Conservation (phyloP, 805 yeast genomes). For the Blastobotrys peoriensis region DNA sequence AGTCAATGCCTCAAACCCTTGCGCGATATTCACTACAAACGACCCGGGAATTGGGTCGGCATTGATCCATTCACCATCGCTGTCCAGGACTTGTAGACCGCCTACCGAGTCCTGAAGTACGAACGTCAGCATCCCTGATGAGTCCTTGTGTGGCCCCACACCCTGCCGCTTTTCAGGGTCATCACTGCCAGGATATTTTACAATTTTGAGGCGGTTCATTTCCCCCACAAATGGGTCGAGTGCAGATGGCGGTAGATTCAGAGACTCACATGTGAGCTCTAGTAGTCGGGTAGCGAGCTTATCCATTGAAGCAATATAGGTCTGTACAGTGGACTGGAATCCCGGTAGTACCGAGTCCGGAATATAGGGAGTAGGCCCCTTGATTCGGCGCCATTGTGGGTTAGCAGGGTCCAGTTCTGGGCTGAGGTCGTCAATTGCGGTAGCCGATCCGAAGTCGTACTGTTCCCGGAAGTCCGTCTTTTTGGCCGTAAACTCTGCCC, state of each 20-base stretch:
- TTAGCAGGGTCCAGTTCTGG: conserved; percentile 28
- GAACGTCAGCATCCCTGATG: conserved; percentile 52
- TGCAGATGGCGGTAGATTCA: conserved; percentile 41
- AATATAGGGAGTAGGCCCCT: conserved; percentile 56
- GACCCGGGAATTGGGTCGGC: conserved; percentile 45
- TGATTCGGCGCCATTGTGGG: conserved; percentile 40
- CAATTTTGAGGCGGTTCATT: conserved; percentile 50
- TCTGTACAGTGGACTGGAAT: conserved; percentile 37
- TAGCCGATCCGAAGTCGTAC: conserved; percentile 48
- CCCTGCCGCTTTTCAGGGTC: conserved; percentile 36
- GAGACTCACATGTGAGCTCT: conserved; percentile 47
- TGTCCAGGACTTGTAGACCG: conserved; percentile 51
- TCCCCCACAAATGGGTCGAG: conserved; percentile 46
- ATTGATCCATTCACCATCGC: conserved; percentile 51
- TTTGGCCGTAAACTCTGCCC: conserved; percentile 51
- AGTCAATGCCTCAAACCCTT: conserved; percentile 54
- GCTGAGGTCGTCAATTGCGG: conserved; percentile 35
- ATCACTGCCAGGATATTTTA: conserved; percentile 47
- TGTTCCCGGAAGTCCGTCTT: conserved; percentile 57
- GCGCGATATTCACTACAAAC: conserved; percentile 55
- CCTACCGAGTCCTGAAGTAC: conserved; percentile 51
- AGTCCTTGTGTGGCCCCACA: conserved; percentile 61
- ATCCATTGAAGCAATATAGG: conserved; percentile 43
- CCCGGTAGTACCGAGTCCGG: conserved; percentile 37
- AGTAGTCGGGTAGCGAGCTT: conserved; percentile 39